phyloP scores from a whole-genome alignment of 805 yeast species.

The Tetrapisispora arboricola region DNA sequence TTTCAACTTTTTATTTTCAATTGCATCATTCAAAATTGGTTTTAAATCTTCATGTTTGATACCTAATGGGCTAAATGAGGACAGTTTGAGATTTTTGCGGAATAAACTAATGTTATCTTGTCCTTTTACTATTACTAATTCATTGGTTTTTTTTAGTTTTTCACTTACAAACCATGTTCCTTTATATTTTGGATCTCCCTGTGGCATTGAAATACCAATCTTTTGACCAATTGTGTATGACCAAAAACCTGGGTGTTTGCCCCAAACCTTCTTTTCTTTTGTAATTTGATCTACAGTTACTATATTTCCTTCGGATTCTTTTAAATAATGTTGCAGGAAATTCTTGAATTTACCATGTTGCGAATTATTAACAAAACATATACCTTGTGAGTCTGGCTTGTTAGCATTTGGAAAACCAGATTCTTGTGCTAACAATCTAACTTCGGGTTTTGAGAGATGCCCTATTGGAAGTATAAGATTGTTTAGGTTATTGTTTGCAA shows the following conservation, averaged over 20 bases:
- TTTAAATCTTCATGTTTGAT: background rate
- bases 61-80: constrained; percentile 26
- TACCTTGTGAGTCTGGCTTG: constrained; percentile 92
- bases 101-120: constrained; percentile 47
- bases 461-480: constrained; percentile 73
- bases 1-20: constrained; percentile 21
- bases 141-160: constrained; percentile 54
- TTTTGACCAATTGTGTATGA: constrained; percentile 91
- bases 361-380: constrained; percentile 71
- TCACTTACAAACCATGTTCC: constrained; percentile 86
- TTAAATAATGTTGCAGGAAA: constrained; percentile 66
- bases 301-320: constrained; percentile 66
- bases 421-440: constrained; percentile 54
- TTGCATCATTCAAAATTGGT: constrained; percentile 2
- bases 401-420: constrained; percentile 47
- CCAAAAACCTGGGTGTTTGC: constrained; percentile 82
- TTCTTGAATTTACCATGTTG: constrained; percentile 55
- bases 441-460: constrained; percentile 60
- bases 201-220: constrained; percentile 68
- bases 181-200: constrained; percentile 60
- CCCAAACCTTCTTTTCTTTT: constrained; percentile 65
- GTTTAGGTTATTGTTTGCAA: constrained; percentile 37
- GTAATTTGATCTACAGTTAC: constrained; percentile 36
- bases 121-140: constrained; percentile 71
- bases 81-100: constrained; percentile 34